Base-by-base conservation (phyloP, 1,284 basidiomycete genomes). In the Ceraceosorus guamensis region DNA sequence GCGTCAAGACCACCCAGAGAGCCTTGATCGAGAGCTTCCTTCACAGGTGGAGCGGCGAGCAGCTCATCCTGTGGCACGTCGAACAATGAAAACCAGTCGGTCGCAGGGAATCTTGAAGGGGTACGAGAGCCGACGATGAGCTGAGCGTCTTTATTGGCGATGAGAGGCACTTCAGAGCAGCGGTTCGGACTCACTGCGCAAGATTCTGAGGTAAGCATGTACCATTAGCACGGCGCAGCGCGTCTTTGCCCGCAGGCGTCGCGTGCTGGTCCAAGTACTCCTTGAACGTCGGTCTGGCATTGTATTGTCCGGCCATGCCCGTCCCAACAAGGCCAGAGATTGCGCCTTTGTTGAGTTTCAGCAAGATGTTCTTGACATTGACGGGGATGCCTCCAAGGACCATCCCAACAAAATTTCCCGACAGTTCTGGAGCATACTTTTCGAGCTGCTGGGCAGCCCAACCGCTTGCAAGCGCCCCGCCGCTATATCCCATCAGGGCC, bases 381-480 rank as follows among this genome's bases (percentile, higher is more conserved):
- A 41, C 37, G 7, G 68, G 62, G 13, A 65, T 32, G 18, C 70
- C 70, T 10, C 70, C 70, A 54, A 70, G 59, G 30, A 64, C 62
- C 10, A 65, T 61, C 5, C 66, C 70, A 2, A 66, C 64, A 3
- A 70, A 43, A 24, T 57, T 53, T 8, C 8, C 8, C 8, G 37
- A 41, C 33, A 72, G 34, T 7, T 72, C 68, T 1, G 61, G 52
- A 7, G 67, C 63, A 37, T 71, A 70, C 3, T 50, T 35, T 7
- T 53, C 48, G 41, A 67, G 63, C 43, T 66, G 24, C 37, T 67
- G 62, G 0, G 62, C 58, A 0, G 69, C 67, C 69, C 69, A 73
- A 5, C 68, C 71, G 0, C 63, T 63, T 4, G 71, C 69, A 1
- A 69, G 57, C 1, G 69, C 71, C 13, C 71, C 71, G 6, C 71